Conservation (phyloP, 2,329 filamentous ascomycete genomes). For the Dryadomyces quercivorus region DNA sequence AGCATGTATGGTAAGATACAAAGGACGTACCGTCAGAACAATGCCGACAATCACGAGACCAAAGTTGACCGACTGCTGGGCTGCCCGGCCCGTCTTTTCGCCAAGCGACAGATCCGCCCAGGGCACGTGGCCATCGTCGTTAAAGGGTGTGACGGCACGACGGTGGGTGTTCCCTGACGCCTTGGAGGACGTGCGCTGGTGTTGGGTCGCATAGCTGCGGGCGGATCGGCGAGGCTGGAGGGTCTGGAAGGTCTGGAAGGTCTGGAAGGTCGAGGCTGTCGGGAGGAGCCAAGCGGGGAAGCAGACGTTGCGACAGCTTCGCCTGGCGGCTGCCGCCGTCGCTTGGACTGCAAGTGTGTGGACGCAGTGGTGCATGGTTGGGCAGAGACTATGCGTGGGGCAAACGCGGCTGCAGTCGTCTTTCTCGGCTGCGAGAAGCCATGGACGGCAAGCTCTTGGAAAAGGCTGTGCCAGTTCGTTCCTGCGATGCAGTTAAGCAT, state of each 20-base stretch:
- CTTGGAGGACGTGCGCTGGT: conserved; percentile 25
- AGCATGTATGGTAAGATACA: no score
- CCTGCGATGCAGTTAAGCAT: background rate
- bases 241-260: background rate
- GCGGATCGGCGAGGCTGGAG: no score
- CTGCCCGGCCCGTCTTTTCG: conserved; percentile 76
- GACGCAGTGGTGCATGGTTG: background rate
- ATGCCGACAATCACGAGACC: conserved; percentile 64
- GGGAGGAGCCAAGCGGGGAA: background rate
- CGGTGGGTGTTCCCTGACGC: conserved; percentile 36
- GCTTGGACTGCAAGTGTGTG: background rate
- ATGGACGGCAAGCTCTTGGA: background rate
- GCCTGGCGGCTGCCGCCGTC: background rate
- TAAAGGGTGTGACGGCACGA: conserved; percentile 67
- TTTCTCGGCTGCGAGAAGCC: background rate
- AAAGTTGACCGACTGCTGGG: conserved; percentile 86
- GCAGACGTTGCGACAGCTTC: conserved; percentile 1
- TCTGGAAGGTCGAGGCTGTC: background rate
- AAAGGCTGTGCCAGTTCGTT: background rate
- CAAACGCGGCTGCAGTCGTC: background rate
- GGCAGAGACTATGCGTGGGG: background rate
- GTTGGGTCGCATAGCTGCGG: conserved; percentile 39
- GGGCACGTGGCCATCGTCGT: conserved; percentile 70
- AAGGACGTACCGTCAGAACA: conserved; percentile 58
- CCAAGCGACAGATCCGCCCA: conserved; percentile 64